Conservation (phyloP, 2,329 filamentous ascomycete genomes). For the Paecilomyces niveus region DNA sequence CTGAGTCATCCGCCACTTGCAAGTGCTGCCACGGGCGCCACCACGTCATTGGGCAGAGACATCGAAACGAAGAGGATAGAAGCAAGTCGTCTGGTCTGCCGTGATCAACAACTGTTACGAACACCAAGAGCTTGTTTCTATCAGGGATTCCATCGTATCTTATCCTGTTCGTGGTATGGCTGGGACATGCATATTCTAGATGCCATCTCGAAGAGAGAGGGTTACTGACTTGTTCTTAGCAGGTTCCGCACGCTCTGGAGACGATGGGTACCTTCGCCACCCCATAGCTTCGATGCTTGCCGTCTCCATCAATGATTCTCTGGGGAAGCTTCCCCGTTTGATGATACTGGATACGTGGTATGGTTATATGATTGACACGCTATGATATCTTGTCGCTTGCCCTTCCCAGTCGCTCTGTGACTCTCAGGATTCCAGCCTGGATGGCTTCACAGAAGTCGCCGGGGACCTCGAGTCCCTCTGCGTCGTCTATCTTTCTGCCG, state of each 20-base stretch:
- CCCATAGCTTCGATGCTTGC: neutral
- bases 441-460: conserved; percentile 33
- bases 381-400: neutral
- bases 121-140: neutral
- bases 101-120: neutral
- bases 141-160: neutral
- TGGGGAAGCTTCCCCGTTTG: neutral
- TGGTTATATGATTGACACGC: conserved; percentile 3
- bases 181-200: neutral
- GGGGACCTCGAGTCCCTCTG: conserved; percentile 36
- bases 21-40: conserved; percentile 10
- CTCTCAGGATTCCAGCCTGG: neutral
- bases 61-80: conserved; percentile 1
- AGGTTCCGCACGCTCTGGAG: neutral
- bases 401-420: conserved; percentile 6
- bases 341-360: neutral
- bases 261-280: neutral
- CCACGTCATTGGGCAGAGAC: conserved; percentile 26
- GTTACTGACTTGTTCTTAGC: neutral
- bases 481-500: conserved; percentile 38
- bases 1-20: neutral
- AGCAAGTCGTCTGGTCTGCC: neutral
- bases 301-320: neutral
- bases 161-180: neutral
- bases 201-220: neutral